Evolutionary conservation across 306 rosid species (phyloP), one percentile per base, ranked within the genome.

Genomic region (Arachis hypogaea): DNA sequence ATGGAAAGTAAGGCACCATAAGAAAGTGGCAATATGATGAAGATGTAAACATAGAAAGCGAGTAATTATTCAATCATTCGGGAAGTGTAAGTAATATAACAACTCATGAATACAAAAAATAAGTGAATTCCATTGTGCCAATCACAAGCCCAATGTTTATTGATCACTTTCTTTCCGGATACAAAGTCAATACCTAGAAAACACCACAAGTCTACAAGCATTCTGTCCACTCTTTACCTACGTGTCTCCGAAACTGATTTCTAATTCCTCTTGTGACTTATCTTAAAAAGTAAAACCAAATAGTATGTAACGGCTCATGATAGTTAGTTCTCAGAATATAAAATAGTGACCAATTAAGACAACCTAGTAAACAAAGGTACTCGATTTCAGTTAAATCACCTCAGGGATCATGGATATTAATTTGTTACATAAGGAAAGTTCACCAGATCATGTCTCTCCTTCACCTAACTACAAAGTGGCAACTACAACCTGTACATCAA

Each of bases 241-340:
- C 62, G 62, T 9, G 38, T 59, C 44, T 61, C 44, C 16, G 58
- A 63, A 80, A 69, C 43, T 41, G 71, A 70, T 63, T 49, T 70
- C 58, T 36, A 22, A 47, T 47, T 65, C 11, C 16, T 61, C 14
- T 1, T 29, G 58, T 49, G n/a, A 41, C 11, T 33, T 33, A 33
- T 33, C 38, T 33, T 33, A 33, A 33, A 33, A 33, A 6, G 52
- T 45, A 40, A 68, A 66, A 74, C 7, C 62, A 54, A 45, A n/a
- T 16, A 68, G 42, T 3, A 55, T 0, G 16, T 45, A 9, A 74
- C n/a, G 44, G 36, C 28, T 45, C 14, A 74, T 12, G 50, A 43
- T 33, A 40, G 28, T 60, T 52, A 11, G 62, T 29, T 8, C 14
- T 14, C 4, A 33, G 38, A 33, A 2, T 33, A 60, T 11, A 63